phyloP scores from a whole-genome alignment of 1,284 basidiomycete species.

The Paramarasmius palmivorus region DNA sequence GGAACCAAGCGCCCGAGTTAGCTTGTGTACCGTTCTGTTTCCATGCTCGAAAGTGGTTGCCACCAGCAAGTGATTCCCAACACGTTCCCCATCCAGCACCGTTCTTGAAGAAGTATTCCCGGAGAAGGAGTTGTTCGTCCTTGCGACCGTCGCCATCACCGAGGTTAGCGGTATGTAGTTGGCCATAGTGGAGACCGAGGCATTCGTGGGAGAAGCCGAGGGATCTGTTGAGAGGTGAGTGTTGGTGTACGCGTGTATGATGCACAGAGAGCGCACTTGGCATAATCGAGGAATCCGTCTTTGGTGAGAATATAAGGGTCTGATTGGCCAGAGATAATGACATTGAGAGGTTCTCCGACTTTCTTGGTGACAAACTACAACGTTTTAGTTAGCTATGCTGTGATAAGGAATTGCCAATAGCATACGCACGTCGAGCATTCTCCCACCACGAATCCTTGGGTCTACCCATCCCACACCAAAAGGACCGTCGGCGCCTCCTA shows the following conservation, averaged over 20 bases:
- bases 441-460: constrained; percentile 68
- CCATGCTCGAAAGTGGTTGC: constrained; percentile 69
- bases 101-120: constrained; percentile 63
- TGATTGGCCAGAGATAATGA: constrained; percentile 58
- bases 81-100: constrained; percentile 61
- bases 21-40: constrained; percentile 70
- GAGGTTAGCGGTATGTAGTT: constrained; percentile 65
- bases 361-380: constrained; percentile 62
- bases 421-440: constrained; percentile 64
- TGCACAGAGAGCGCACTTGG: constrained; percentile 44
- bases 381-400: constrained; percentile 6
- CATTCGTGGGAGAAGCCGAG: constrained; percentile 80
- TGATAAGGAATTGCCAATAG: neutral
- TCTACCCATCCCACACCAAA: constrained; percentile 60
- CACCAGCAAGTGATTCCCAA: constrained; percentile 71
- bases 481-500: neutral
- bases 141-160: constrained; percentile 70
- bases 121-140: constrained; percentile 63
- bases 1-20: constrained; percentile 69
- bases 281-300: constrained; percentile 57
- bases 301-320: constrained; percentile 71
- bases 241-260: constrained; percentile 1
- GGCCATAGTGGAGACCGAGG: constrained; percentile 69
- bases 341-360: constrained; percentile 74
- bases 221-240: constrained; percentile 46